Conservation (phyloP, 139 green algal species). For the Ettlia oleoabundans region DNA sequence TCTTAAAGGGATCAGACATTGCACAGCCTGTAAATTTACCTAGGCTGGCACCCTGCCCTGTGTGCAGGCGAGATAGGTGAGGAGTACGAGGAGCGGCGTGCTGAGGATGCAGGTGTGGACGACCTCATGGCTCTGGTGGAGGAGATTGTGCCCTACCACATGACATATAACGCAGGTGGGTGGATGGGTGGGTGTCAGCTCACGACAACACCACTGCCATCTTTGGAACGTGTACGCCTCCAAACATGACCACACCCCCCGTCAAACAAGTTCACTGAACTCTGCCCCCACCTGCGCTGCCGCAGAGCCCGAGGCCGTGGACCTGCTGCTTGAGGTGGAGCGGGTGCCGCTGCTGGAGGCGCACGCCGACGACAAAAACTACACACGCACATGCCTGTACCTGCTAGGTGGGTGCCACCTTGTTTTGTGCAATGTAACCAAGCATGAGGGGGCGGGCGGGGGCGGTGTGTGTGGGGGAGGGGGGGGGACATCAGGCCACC, state of each 20-base stretch:
- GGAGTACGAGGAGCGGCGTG: constrained; percentile 44
- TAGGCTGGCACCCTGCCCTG: neutral
- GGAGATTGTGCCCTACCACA: constrained; percentile 97
- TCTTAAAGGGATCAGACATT: too few species aligned
- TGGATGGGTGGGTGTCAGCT: too few species aligned
- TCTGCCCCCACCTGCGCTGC: neutral
- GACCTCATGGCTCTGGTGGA: constrained; percentile 91
- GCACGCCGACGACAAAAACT: constrained; percentile 86
- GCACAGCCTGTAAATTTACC: too few species aligned
- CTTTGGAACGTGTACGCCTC: too few species aligned
- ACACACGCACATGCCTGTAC: constrained; percentile 91
- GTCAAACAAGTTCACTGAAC: neutral
- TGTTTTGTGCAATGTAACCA: too few species aligned
- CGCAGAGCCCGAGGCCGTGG: constrained; percentile 96
- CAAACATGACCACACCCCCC: too few species aligned
- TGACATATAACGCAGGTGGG: constrained; percentile 91
- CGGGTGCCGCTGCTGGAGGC: constrained; percentile 75
- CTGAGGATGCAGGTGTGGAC: constrained; percentile 18
- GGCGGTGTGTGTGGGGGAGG: neutral
- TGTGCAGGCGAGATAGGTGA: constrained; percentile 40
- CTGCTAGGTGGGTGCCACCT: constrained; percentile 52
- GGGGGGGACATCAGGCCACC: too few species aligned
- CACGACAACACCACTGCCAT: too few species aligned
- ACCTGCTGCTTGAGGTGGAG: constrained; percentile 98
- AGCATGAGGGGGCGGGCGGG: neutral